These are phyloP conservation scores for Lentinula aciculospora DNA, from an alignment of 768 basidiomycete species.

Conservation along the genomic window DNA sequence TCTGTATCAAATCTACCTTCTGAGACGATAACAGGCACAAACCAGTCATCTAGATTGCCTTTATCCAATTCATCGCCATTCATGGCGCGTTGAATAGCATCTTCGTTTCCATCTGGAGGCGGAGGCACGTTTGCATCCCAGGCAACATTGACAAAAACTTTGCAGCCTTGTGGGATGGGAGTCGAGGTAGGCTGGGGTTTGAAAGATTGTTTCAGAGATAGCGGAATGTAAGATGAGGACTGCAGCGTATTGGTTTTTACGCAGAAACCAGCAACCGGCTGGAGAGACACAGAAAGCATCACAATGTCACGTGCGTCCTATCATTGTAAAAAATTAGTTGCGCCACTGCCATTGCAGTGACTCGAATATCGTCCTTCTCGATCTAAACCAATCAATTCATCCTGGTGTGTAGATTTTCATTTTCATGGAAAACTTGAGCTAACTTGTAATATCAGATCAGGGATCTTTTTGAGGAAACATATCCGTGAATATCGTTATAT, in stretches of 20 bases:
- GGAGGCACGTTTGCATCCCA: conserved; percentile 67
- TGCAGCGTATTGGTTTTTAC: conserved; percentile 51
- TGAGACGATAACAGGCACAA: conserved; percentile 69
- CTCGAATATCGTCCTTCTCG: neutral
- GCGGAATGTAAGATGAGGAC: conserved; percentile 28
- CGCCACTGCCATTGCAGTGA: neutral
- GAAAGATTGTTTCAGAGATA: conserved; percentile 16
- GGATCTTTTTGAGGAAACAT: neutral
- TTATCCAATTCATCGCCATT: conserved; percentile 38
- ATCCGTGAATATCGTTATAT: conserved; percentile 1
- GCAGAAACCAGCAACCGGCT: conserved; percentile 67
- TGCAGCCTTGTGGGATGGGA: conserved; percentile 40
- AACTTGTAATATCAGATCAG: neutral
- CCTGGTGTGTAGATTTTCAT: neutral
- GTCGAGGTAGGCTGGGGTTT: conserved; percentile 22
- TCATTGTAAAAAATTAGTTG: neutral
- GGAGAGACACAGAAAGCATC: conserved; percentile 30
- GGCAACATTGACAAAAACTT: conserved; percentile 72
- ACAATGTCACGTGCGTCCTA: neutral
- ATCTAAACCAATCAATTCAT: neutral
- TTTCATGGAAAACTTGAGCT: neutral
- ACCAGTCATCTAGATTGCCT: conserved; percentile 39
- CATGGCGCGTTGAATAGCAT: conserved; percentile 55
- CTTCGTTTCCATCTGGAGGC: conserved; percentile 57
- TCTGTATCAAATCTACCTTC: conserved; percentile 57